Base-by-base conservation (phyloP, 2,329 filamentous ascomycete genomes). In the Teratosphaeria zuluensis region DNA sequence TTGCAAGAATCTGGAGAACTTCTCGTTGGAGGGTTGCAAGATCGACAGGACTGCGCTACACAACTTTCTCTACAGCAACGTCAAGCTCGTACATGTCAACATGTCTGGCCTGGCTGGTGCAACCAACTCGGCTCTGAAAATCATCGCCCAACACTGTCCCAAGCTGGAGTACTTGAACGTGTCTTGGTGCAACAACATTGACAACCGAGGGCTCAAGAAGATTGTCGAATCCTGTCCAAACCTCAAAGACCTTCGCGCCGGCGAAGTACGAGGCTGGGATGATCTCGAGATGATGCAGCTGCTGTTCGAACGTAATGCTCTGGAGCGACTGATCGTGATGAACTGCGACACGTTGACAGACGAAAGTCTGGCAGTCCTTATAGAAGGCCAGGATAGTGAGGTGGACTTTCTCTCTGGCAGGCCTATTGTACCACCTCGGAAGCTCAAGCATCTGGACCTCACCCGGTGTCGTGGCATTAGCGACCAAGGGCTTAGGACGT, bases 111-210 rank as follows among this genome's bases (percentile, higher is more conserved):
- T 97, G 61, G 78, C 84, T 1, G 86, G 86, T 12, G 88, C 92
- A 14, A 90, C 87, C 32, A 95, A 96, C 70, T 83, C 84, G 24
- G 89, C 90, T 0, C 92, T 95, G 83, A 89, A 87, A 68, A 90
- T 95, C 60, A 87, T 99, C 60, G 86, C 89, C 0, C 80, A 87
- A 56, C 86, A 87, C 46, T 97, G 92, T 67, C 85, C 86, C 1
- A 85, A 87, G 54, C 78, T 99, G n/a, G 86, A 95, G 72, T 81
- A 83, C 58, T 81, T 97, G 64, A 95, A 96, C 67, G 83, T 97
- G 21, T 95, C 91, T 0, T 97, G 92, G 90, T 99, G 94, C 76
- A 86, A 85, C 64, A 87, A 90, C 61, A 84, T 96, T 69, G 87
- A 94, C 68, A 87, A 89, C 8, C 78, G 82, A 12, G 92, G 91